phyloP scores from a whole-genome alignment of 2,329 filamentous ascomycete species.

The Aspergillus pseudoterreus region DNA sequence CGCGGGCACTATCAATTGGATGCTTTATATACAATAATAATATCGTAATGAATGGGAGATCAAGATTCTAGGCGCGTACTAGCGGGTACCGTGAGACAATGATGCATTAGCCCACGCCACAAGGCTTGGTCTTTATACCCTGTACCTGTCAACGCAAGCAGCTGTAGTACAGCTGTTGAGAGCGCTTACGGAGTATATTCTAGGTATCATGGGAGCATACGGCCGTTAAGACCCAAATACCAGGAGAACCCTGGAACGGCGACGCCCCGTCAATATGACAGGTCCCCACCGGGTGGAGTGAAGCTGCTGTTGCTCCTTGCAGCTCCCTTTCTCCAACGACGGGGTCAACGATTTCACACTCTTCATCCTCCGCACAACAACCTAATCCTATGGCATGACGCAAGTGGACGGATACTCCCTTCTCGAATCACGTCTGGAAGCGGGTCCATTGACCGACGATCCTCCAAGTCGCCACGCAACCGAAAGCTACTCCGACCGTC shows the following conservation, averaged over 20 bases:
- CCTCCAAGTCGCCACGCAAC: constrained; percentile 6
- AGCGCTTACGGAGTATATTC: too few relatives aligned
- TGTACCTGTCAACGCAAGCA: too few relatives aligned
- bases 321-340: neutral
- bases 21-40: neutral
- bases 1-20: too few relatives aligned
- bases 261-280: neutral
- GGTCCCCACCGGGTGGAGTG: constrained; percentile 1
- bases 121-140: constrained; percentile 2
- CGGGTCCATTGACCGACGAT: constrained; percentile 7
- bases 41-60: neutral
- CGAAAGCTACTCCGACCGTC: constrained; percentile 10
- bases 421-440: constrained; percentile 9
- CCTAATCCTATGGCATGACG: neutral
- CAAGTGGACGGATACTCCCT: constrained; percentile 11
- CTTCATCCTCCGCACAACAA: neutral
- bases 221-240: too few relatives aligned
- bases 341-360: neutral
- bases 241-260: too few relatives aligned
- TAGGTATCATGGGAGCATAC: too few relatives aligned
- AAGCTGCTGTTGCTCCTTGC: neutral
- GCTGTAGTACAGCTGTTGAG: too few relatives aligned
- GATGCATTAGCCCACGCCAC: constrained; percentile 9
- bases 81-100: neutral
- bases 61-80: neutral